Evolutionary conservation across 805 yeast genomes (phyloP).

Genomic region (Metschnikowia kunwiensis): DNA sequence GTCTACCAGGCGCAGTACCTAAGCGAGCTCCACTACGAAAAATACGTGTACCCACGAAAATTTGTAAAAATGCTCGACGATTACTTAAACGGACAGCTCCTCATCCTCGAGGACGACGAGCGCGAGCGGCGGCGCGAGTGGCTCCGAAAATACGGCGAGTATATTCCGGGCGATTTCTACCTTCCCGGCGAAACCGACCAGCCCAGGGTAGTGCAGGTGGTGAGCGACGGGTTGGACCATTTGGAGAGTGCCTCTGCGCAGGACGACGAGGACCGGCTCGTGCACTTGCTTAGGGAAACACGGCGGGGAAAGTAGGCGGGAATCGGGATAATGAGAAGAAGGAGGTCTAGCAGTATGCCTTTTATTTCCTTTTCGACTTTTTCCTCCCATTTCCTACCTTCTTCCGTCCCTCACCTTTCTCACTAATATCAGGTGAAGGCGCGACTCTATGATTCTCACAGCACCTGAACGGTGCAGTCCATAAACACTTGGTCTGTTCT

Average conservation of each 20-base stretch:
- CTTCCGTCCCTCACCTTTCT: too few species aligned
- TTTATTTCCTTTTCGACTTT: too few species aligned
- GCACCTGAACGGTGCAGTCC: too few species aligned
- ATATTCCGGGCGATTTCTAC: conserved; percentile 37
- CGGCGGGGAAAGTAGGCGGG: too few species aligned
- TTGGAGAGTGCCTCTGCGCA: conserved; percentile 9
- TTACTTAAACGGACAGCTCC: conserved; percentile 34
- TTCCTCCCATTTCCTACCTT: too few species aligned
- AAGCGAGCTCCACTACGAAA: conserved; percentile 38
- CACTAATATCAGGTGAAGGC: too few species aligned
- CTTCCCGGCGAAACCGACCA: conserved; percentile 37
- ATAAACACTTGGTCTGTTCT: too few species aligned
- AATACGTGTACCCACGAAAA: conserved; percentile 36
- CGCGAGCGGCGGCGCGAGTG: conserved; percentile 32
- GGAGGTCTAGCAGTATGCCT: too few species aligned
- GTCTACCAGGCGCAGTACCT: conserved; percentile 36
- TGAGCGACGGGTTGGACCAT: conserved; percentile 41
- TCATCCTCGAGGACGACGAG: conserved; percentile 33
- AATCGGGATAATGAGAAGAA: too few species aligned
- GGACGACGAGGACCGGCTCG: conserved; percentile 12
- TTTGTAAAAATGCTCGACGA: conserved; percentile 30
- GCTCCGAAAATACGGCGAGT: conserved; percentile 39
- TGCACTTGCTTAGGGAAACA: conserved; percentile 10
- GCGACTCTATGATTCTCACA: too few species aligned
- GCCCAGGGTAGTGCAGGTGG: conserved; percentile 39